phyloP scores from a whole-genome alignment of 1,284 basidiomycete species.

The Cutaneotrichosporon cutaneum region DNA sequence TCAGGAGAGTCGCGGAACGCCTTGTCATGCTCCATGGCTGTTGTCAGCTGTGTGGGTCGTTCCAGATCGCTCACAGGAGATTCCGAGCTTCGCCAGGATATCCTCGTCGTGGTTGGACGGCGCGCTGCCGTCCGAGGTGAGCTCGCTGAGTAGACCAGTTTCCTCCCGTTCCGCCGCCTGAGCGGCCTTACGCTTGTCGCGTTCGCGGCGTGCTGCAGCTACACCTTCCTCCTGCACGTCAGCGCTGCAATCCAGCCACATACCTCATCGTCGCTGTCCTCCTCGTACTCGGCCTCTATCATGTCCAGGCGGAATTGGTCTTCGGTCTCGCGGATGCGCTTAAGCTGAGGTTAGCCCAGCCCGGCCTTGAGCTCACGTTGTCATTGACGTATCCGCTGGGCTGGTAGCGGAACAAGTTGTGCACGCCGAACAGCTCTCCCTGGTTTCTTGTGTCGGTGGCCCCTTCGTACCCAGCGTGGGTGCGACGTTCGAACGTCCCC shows the following conservation, averaged over 20 bases:
- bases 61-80: conserved; percentile 25
- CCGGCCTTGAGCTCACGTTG: conserved; percentile 27
- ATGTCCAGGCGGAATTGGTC: conserved; percentile 37
- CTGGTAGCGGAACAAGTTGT: conserved; percentile 51
- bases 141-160: conserved; percentile 13
- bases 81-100: conserved; percentile 30
- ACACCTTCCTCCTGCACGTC: neutral
- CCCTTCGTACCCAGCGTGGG: conserved; percentile 44
- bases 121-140: conserved; percentile 12
- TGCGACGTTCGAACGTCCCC: conserved; percentile 47
- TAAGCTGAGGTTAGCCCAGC: conserved; percentile 29
- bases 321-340: conserved; percentile 36
- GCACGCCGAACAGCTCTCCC: conserved; percentile 49
- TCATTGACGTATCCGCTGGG: conserved; percentile 41
- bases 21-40: conserved; percentile 30
- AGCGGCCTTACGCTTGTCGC: neutral
- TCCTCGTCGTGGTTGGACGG: conserved; percentile 22
- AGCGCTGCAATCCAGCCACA: neutral
- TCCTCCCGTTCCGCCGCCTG: neutral
- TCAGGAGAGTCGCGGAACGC: conserved; percentile 44
- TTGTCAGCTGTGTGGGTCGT: neutral
- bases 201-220: neutral
- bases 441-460: conserved; percentile 32
- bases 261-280: conserved; percentile 5
- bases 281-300: conserved; percentile 31